Percentiles rank a stretch among this genome's conserved stretches.
Conservation (phyloP, 768 basidiomycete species). For the Erythrobasidium yunnanense region DNA sequence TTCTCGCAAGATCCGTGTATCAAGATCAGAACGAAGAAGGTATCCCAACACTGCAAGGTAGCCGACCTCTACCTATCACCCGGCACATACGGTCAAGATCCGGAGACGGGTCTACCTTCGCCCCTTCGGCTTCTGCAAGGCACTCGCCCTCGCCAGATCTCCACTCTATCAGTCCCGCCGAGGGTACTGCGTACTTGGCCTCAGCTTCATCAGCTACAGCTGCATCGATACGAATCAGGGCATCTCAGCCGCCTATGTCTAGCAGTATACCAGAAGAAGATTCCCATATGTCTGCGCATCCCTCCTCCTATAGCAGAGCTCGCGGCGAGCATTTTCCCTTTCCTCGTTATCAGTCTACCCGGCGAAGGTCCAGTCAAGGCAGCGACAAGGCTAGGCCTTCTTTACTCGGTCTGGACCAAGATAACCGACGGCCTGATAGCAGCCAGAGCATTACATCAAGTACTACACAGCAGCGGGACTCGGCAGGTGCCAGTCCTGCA, state of each 20-base stretch:
- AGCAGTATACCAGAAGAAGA: conserved; percentile 25
- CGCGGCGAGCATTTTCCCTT: conserved; percentile 3
- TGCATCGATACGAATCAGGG: no score
- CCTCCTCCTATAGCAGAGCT: neutral
- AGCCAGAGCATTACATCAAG: no score
- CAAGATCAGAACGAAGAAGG: no score
- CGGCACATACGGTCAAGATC: neutral
- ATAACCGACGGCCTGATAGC: no score
- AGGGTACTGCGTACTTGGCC: conserved; percentile 1
- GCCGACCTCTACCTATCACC: no score
- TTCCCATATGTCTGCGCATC: neutral
- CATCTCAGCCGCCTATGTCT: conserved; percentile 23
- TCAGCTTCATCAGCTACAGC: no score
- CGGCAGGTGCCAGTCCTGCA: no score
- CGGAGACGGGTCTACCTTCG: neutral
- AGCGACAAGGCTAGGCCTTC: no score
- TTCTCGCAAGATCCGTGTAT: conserved; percentile 19
- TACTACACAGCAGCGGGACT: no score
- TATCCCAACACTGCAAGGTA: no score
- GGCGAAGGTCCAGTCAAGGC: conserved; percentile 17
- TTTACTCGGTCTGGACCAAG: no score
- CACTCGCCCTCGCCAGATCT: neutral
- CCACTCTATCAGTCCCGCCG: conserved; percentile 19
- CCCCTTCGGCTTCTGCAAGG: conserved; percentile 10
- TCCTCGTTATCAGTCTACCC: conserved; percentile 21